Conservation (phyloP, 805 yeast species). For the Wickerhamiella azymoides region DNA sequence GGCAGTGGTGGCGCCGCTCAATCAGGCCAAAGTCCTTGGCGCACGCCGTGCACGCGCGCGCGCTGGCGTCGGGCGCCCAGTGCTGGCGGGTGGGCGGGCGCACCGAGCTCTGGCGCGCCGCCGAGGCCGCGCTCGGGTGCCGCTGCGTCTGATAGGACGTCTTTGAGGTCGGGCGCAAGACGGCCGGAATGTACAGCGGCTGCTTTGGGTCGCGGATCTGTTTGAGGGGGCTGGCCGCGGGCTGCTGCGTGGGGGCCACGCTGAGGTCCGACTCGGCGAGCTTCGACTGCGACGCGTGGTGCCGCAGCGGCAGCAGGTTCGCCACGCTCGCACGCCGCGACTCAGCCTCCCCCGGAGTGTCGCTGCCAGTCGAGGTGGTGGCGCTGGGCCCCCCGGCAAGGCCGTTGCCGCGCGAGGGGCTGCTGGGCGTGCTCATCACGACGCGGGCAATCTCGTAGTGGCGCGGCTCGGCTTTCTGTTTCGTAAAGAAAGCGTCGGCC, state of each 20-base stretch:
- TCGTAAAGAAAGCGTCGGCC: conserved; percentile 8
- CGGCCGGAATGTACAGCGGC: conserved; percentile 87
- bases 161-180: conserved; percentile 39
- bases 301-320: conserved; percentile 1
- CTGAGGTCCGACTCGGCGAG: conserved; percentile 4
- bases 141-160: conserved; percentile 20
- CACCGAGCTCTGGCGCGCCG: conserved; percentile 16
- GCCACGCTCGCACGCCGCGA: background rate
- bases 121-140: conserved; percentile 13
- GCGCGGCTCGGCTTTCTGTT: conserved; percentile 9
- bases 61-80: conserved; percentile 50
- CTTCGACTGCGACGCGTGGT: background rate
- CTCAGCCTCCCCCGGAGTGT: background rate
- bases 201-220: conserved; percentile 71
- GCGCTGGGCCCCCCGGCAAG: background rate
- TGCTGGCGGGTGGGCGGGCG: conserved; percentile 25
- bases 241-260: conserved; percentile 10
- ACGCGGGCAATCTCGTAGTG: conserved; percentile 12
- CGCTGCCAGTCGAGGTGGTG: no score
- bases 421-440: conserved; percentile 10
- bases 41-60: conserved; percentile 56
- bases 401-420: background rate
- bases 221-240: conserved; percentile 29
- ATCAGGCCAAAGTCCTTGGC: conserved; percentile 54
- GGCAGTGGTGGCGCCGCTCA: conserved; percentile 72